Conservation (phyloP, 139 green algal species). For the Bryopsis sp. region DNA sequence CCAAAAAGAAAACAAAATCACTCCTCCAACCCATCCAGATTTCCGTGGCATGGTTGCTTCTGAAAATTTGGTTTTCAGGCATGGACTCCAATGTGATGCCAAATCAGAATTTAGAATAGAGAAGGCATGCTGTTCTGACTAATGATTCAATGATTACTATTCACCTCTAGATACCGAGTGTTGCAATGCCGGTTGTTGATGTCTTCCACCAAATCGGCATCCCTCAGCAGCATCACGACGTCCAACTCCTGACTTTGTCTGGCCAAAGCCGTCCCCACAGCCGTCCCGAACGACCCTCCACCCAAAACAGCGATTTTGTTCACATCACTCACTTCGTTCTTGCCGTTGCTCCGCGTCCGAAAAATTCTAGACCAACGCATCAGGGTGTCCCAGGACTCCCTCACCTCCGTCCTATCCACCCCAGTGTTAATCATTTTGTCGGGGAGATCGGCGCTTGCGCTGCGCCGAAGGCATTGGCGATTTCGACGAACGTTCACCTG, state of each 20-base stretch:
- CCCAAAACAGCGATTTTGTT: conserved; percentile 91
- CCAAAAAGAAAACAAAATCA: too few relatives aligned
- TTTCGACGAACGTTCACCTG: too few relatives aligned
- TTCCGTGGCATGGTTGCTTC: too few relatives aligned
- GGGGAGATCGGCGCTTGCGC: too few relatives aligned
- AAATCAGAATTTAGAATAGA: too few relatives aligned
- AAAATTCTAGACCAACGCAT: conserved; percentile 82
- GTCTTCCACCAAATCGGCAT: conserved; percentile 60
- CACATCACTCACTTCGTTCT: neutral
- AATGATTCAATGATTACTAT: neutral
- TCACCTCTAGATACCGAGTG: conserved; percentile 69
- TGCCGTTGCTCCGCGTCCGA: conserved; percentile 21
- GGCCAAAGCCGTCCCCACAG: conserved; percentile 79
- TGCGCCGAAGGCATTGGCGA: too few relatives aligned
- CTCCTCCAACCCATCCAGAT: too few relatives aligned
- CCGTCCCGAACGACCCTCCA: conserved; percentile 92
- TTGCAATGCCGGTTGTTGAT: conserved; percentile 89
- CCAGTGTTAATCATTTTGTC: too few relatives aligned
- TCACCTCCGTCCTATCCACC: too few relatives aligned
- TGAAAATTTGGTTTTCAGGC: too few relatives aligned
- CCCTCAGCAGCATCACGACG: conserved; percentile 76
- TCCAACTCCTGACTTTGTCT: conserved; percentile 69
- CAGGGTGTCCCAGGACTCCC: conserved; percentile 61
- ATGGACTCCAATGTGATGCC: too few relatives aligned
- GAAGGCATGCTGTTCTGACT: too few relatives aligned